Percentiles rank a stretch among this genome's conserved stretches.
These are phyloP conservation scores for Talaromyces adpressus DNA, from an alignment of 495 filamentous ascomycete species.

Conservation along the genomic window DNA sequence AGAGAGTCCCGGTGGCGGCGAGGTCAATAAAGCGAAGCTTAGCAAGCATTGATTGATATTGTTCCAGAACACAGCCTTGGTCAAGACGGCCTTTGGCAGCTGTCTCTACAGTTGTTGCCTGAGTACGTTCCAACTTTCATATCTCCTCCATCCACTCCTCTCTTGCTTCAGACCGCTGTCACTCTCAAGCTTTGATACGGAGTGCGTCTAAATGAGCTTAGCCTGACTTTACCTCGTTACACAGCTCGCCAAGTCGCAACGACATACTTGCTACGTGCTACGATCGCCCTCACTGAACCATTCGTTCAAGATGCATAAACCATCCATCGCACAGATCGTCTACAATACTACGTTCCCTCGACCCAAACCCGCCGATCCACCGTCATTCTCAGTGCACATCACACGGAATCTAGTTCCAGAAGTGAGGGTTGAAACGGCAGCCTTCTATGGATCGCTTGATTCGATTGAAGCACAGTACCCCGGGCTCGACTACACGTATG, in stretches of 20 bases:
- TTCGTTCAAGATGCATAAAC: slow-evolving; percentile 49
- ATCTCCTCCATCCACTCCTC: not conserved
- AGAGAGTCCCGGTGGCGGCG: not conserved
- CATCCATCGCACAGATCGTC: slow-evolving; percentile 46
- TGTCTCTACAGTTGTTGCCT: not conserved
- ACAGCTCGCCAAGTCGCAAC: not conserved
- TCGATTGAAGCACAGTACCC: slow-evolving; percentile 86
- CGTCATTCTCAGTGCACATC: slow-evolving; percentile 52
- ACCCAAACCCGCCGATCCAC: slow-evolving; percentile 47
- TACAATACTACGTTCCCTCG: slow-evolving; percentile 52
- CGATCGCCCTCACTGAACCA: not conserved
- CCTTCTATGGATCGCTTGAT: slow-evolving; percentile 80
- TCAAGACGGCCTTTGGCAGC: not conserved
- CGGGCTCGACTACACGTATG: slow-evolving; percentile 77
- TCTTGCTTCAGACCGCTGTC: not conserved
- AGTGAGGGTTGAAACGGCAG: slow-evolving; percentile 76
- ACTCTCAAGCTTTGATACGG: not conserved
- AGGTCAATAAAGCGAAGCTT: not conserved
- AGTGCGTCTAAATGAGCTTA: not conserved
- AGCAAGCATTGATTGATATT: not conserved
- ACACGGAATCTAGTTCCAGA: slow-evolving; percentile 72
- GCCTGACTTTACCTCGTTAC: not conserved
- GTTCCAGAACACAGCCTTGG: not conserved
- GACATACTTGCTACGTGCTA: not conserved
- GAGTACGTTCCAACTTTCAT: not conserved